A percentile compares a stretch with the other conserved stretches of the same genome.
Conservation (phyloP, 345 rosid genomes). For the thale cress (Arabidopsis thaliana) region DNA sequence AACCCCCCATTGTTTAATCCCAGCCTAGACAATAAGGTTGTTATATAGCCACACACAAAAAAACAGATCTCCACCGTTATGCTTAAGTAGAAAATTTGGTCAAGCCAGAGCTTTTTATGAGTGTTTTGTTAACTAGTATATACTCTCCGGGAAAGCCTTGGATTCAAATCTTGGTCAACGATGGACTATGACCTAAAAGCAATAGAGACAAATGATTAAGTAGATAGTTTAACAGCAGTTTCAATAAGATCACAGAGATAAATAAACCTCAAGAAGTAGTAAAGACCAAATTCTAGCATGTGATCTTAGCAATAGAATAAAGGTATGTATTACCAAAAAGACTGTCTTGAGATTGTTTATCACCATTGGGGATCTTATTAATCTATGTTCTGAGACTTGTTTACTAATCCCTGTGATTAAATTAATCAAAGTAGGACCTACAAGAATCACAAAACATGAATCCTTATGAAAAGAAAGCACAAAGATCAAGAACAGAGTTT, state of each 20-base stretch:
- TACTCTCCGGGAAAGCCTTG: slow-evolving; percentile 29
- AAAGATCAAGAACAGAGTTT: slow-evolving; percentile 37
- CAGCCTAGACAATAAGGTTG: slow-evolving; percentile 14
- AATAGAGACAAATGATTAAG: slow-evolving; percentile 48
- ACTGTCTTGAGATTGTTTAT: slow-evolving; percentile 10
- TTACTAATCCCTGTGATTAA: slow-evolving; percentile 30
- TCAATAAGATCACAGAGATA: slow-evolving; percentile 29
- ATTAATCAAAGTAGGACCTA: slow-evolving; percentile 35
- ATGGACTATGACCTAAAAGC: slow-evolving; percentile 48
- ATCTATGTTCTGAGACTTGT: slow-evolving; percentile 26
- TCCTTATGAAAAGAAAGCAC: neutral
- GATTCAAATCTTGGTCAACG: slow-evolving; percentile 30
- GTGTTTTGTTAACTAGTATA: slow-evolving; percentile 18
- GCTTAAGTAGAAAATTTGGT: slow-evolving; percentile 48
- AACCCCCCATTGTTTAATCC: slow-evolving; percentile 78
- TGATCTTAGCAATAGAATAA: slow-evolving; percentile 61
- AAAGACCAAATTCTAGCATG: slow-evolving; percentile 58
- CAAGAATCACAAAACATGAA: slow-evolving; percentile 11
- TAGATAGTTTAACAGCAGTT: slow-evolving; percentile 33
- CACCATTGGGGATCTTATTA: slow-evolving; percentile 1
- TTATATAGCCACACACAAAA: slow-evolving; percentile 23
- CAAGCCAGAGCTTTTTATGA: slow-evolving; percentile 40
- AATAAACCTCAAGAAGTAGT: slow-evolving; percentile 44
- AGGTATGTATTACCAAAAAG: slow-evolving; percentile 45
- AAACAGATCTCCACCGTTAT: slow-evolving; percentile 49